Evolutionary conservation across 495 filamentous ascomycete genomes (phyloP).

Genomic region (Sabuloglossum arenarium): DNA sequence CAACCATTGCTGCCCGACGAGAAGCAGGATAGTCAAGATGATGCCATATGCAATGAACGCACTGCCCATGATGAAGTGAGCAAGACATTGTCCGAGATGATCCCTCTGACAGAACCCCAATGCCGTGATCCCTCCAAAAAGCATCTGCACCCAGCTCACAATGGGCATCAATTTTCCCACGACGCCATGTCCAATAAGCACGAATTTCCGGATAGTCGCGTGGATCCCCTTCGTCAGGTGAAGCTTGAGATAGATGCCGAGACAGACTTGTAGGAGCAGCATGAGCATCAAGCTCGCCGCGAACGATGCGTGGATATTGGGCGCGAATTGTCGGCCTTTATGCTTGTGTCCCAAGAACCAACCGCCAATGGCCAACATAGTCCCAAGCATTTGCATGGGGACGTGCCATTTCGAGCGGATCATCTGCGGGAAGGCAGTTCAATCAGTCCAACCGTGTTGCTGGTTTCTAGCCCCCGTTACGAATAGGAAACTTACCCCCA

Average conservation of each 20-base stretch:
- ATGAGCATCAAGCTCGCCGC: conserved; percentile 61
- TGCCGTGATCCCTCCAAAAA: conserved; percentile 86
- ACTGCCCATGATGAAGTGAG: conserved; percentile 96
- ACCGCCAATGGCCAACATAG: conserved; percentile 54
- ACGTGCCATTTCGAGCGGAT: conserved; percentile 87
- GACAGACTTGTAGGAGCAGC: conserved; percentile 49
- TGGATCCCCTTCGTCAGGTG: conserved; percentile 72
- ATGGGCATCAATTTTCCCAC: conserved; percentile 76
- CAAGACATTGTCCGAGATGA: conserved; percentile 79
- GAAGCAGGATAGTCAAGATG: conserved; percentile 61
- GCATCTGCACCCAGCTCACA: conserved; percentile 80
- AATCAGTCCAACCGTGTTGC: neutral
- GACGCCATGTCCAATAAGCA: conserved; percentile 57
- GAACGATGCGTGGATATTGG: conserved; percentile 69
- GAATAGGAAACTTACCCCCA: conserved; percentile 40
- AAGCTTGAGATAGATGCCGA: conserved; percentile 76
- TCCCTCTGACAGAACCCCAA: conserved; percentile 89
- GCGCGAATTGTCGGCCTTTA: conserved; percentile 66
- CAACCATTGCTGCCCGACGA: conserved; percentile 79
- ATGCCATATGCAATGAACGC: conserved; percentile 93
- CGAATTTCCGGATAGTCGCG: conserved; percentile 47
- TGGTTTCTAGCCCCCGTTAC: too few species aligned
- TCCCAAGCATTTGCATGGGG: conserved; percentile 58
- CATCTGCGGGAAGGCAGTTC: conserved; percentile 31
- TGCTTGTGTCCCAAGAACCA: conserved; percentile 86